Evolutionary conservation across 2,329 filamentous ascomycete genomes (phyloP).

Genomic region (Fusarium odoratissimum): DNA sequence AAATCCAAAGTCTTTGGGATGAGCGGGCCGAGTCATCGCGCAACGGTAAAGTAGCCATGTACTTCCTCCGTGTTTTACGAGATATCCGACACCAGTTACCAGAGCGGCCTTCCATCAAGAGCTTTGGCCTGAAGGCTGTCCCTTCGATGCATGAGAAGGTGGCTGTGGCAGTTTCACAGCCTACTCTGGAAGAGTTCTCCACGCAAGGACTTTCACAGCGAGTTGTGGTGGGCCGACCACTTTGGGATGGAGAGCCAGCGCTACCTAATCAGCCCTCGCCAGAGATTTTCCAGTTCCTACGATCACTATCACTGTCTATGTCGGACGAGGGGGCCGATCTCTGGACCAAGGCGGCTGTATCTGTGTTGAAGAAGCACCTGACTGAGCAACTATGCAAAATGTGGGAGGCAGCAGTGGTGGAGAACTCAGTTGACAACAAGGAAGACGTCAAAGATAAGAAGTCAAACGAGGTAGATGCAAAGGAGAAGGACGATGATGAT

Average conservation of each 20-base stretch:
- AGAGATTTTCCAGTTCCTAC: conserved; percentile 77
- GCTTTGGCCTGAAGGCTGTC: conserved; percentile 71
- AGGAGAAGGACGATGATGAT: neutral
- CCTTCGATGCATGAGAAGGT: conserved; percentile 73
- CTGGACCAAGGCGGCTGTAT: conserved; percentile 79
- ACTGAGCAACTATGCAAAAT: conserved; percentile 60
- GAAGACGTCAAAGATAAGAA: conserved; percentile 7
- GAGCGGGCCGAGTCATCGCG: conserved; percentile 58
- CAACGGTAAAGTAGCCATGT: conserved; percentile 68
- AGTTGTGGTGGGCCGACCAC: conserved; percentile 68
- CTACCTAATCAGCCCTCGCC: conserved; percentile 85
- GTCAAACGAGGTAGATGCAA: neutral
- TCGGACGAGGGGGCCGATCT: conserved; percentile 77
- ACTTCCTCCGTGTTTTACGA: conserved; percentile 78
- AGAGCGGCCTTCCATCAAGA: conserved; percentile 58
- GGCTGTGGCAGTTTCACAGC: conserved; percentile 62
- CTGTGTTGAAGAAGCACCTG: conserved; percentile 70
- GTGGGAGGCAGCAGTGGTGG: conserved; percentile 60
- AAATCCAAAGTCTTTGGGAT: conserved; percentile 64
- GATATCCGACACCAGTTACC: conserved; percentile 78
- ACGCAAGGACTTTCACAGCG: conserved; percentile 56
- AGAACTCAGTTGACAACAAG: conserved; percentile 32
- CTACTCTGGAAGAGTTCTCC: conserved; percentile 62
- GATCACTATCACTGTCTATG: conserved; percentile 75
- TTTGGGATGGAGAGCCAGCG: conserved; percentile 84